Evolutionary conservation across 768 basidiomycete genomes (phyloP), one percentile per base, ranked within the genome.

Genomic region (Naganishia vaughanmartiniae): DNA sequence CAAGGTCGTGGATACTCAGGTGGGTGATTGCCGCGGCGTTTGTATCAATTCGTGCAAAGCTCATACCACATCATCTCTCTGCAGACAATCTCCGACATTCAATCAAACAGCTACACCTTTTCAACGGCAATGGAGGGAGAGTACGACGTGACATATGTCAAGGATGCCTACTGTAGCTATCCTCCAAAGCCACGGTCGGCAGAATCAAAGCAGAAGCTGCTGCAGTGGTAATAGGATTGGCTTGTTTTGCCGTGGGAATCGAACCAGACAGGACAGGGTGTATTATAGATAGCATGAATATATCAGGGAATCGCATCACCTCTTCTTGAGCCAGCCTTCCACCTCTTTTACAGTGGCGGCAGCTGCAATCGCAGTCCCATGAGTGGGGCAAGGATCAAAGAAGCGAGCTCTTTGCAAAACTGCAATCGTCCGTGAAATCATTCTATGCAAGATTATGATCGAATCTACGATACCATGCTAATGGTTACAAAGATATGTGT

Each of bases 41-140:
- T 10, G 10, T 15, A 21, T 4, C 6, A 6, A 21, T 39, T n/a
- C 39, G n/a, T 15, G 24, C 24, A 31, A 36, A 26, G 42, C 15
- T 31, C 51, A 73, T 11, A 63, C 12, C 1, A 73, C 24, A 63
- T 10, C 1, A 17, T 33, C 21, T 2, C 31, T 28, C 4, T 21
- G 0, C 68, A 81, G 78, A 81, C 81, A 1, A 74, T 82, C 19
- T 76, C 79, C 39, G 77, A 79, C 66, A 79, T 83, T 42, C 2
- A 86, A 84, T 76, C 86, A 84, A 31, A 87, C 26, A 88, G 89
- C 74, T 97, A 97, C 80, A 92, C 92, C 3, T 89, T 98, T 74
- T 93, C 89, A 79, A 93, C 94, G 15, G 91, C 93, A 6, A 80
- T 90, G 54, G 93, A 96, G 85, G 95, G 95, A 86, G 79, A 71